Conservation (phyloP, 2,329 filamentous ascomycete genomes). For the Fusarium pseudonygamai region DNA sequence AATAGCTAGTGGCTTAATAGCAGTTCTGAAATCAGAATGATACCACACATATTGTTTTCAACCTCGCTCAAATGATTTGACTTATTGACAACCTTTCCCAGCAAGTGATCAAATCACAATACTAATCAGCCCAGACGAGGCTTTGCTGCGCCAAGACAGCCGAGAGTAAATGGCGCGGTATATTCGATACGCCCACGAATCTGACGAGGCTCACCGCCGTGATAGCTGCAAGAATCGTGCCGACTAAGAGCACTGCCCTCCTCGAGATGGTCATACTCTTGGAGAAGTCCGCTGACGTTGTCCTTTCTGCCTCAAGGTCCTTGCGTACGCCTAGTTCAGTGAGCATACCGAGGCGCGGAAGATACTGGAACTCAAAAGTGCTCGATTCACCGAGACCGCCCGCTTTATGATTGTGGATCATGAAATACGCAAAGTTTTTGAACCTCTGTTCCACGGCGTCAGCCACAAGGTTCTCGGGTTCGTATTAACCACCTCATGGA, state of each 20-base stretch:
- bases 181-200: constrained; percentile 21
- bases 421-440: constrained; percentile 53
- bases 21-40: constrained; percentile 15
- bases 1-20: constrained; percentile 23
- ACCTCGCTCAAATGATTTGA: not conserved
- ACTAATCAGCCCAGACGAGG: constrained; percentile 21
- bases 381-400: constrained; percentile 71
- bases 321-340: constrained; percentile 45
- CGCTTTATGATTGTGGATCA: constrained; percentile 66
- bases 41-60: not conserved
- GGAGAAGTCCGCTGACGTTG: not conserved
- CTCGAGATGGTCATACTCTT: constrained; percentile 1
- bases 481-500: not conserved
- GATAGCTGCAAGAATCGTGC: constrained; percentile 17
- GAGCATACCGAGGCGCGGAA: constrained; percentile 58
- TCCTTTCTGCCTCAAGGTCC: not conserved
- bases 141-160: constrained; percentile 36
- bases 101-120: not conserved
- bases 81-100: not conserved
- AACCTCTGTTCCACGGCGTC: constrained; percentile 39
- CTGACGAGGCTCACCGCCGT: constrained; percentile 28
- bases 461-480: constrained; percentile 4
- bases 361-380: constrained; percentile 76
- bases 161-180: constrained; percentile 33
- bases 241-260: constrained; percentile 36